Evolutionary conservation across 768 basidiomycete species (phyloP), one percentile per base, ranked within the genome.

Genomic region (Auricularia heimuer): DNA sequence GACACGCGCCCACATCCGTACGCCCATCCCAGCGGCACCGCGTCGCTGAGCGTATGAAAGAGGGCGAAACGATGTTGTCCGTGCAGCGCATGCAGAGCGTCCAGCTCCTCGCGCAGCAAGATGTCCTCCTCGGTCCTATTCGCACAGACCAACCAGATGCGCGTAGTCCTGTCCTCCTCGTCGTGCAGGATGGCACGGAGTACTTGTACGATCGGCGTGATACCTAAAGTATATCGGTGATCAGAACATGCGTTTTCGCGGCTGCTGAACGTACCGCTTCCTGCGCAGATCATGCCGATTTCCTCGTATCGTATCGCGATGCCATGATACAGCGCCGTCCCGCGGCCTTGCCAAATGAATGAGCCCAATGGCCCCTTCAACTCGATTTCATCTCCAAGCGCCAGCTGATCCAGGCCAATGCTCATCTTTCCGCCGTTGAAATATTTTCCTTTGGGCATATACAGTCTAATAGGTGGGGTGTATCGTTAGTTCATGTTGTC

Each of bases 291-390:
- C 77, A 86, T 75, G 1, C 82, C 83, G 14, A 87, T 68, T 21
- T 81, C 73, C 29, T 70, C 70, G 18, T 82, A 72, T 12, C 69
- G 70, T 21, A 71, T 70, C 62, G 75, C 68, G 1, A 71, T 64
- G 0, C 79, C 80, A 54, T 76, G 73, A 73, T 79, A 75, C 33
- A 66, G 67, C 12, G 77, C 77, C 8, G 71, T 63, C 0, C 81
- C 80, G 11, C 72, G 62, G 1, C 83, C 82, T 3, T 76, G 69
- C 81, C 82, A 86, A 24, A 77, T 70, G 69, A 86, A 86, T 4
- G 79, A 78, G 0, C 85, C 85, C 6, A 85, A 70, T 0, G 85
- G 85, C 0, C 85, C 85, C 69, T 85, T 86, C 62, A 86, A 66
- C 65, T 86, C 83, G 8, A 86, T 72, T 3, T 45, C 68, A 63